A percentile compares a stretch with the other conserved stretches of the same genome.
These are phyloP conservation scores for Metschnikowia kofuensis DNA, from an alignment of 805 yeast species.

Conservation along the genomic window DNA sequence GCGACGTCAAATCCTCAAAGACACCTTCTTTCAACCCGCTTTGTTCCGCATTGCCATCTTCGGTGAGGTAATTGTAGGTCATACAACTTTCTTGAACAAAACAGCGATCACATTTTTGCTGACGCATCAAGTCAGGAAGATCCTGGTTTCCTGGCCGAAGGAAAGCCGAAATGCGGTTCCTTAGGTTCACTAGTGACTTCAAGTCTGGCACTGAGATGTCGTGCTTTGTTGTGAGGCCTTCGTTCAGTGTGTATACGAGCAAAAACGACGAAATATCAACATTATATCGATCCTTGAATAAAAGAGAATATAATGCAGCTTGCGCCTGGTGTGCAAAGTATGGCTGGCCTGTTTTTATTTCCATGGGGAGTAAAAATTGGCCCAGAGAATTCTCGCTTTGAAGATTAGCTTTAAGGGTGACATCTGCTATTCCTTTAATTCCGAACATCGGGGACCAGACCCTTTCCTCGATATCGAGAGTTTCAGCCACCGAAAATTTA, in stretches of 20 bases:
- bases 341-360: slow-evolving; percentile 81
- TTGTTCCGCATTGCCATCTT: slow-evolving; percentile 52
- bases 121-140: slow-evolving; percentile 53
- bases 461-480: slow-evolving; percentile 84
- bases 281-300: slow-evolving; percentile 77
- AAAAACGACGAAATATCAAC: slow-evolving; percentile 62
- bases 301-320: slow-evolving; percentile 72
- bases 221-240: slow-evolving; percentile 51
- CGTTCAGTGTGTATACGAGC: slow-evolving; percentile 66
- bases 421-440: slow-evolving; percentile 85
- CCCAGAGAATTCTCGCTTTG: slow-evolving; percentile 34
- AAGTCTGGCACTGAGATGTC: slow-evolving; percentile 56
- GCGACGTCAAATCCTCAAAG: slow-evolving; percentile 49
- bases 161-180: slow-evolving; percentile 67
- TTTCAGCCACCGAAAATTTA: slow-evolving; percentile 53
- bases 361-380: slow-evolving; percentile 72
- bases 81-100: slow-evolving; percentile 56
- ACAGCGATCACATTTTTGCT: slow-evolving; percentile 62
- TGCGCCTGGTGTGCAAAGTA: slow-evolving; percentile 79
- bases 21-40: slow-evolving; percentile 51
- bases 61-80: slow-evolving; percentile 58
- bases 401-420: slow-evolving; percentile 63
- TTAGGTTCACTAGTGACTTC: slow-evolving; percentile 61
- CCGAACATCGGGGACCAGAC: slow-evolving; percentile 93
- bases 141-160: slow-evolving; percentile 48